Evolutionary conservation across 1,284 basidiomycete genomes (phyloP).

Genomic region (Ustilago curta): DNA sequence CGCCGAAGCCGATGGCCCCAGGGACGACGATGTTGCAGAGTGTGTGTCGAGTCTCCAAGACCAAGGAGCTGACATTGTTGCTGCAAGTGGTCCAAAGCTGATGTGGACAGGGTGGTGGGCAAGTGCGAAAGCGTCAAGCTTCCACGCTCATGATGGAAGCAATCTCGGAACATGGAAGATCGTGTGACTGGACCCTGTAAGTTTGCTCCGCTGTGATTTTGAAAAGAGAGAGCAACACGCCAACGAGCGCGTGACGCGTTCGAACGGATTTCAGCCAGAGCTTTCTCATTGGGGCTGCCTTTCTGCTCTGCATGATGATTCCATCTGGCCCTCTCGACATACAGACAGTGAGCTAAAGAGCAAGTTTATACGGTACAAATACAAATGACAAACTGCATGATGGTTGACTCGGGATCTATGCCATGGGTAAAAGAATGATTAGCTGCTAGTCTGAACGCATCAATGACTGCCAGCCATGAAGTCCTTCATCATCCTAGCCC

Average conservation of each 20-base stretch:
- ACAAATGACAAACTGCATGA: slow-evolving; percentile 16
- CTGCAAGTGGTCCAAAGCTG: background rate
- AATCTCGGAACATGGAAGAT: slow-evolving; percentile 9
- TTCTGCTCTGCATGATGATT: background rate
- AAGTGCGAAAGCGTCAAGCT: background rate
- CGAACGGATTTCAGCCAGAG: slow-evolving; percentile 3
- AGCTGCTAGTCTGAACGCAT: background rate
- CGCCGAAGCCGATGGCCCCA: slow-evolving; percentile 20
- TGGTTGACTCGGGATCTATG: background rate
- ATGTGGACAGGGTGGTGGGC: background rate
- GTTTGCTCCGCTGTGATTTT: too few species aligned
- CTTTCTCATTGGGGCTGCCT: background rate
- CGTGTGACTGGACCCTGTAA: slow-evolving; percentile 16
- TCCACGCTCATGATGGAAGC: background rate
- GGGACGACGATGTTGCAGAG: slow-evolving; percentile 14
- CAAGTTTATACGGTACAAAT: slow-evolving; percentile 4
- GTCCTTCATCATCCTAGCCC: slow-evolving; percentile 48
- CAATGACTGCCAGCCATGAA: slow-evolving; percentile 45
- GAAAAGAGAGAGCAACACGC: slow-evolving; percentile 13
- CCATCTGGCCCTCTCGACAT: background rate
- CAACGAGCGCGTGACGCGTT: slow-evolving; percentile 33
- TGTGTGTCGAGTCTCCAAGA: slow-evolving; percentile 27
- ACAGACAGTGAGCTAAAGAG: too few species aligned
- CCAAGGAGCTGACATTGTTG: slow-evolving; percentile 22
- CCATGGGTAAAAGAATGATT: background rate